Conservation (phyloP, 2,329 filamentous ascomycete species). For the Cladophialophora yegresii region DNA sequence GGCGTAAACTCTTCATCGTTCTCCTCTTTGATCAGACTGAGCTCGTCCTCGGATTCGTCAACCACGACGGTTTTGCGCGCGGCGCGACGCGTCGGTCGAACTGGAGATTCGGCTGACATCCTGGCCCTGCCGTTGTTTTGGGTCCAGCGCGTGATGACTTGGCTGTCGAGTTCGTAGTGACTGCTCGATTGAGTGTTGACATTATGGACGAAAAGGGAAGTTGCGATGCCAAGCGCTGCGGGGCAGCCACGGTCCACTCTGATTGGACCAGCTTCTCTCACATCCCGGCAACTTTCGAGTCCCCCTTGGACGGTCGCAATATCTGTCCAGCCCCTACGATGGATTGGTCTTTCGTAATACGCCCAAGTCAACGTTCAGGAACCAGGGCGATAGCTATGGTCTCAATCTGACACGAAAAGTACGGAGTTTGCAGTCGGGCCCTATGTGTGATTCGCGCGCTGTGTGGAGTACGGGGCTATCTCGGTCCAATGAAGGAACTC, state of each 20-base stretch:
- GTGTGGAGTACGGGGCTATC: too few species aligned
- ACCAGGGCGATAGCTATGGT: background rate
- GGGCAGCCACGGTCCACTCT: background rate
- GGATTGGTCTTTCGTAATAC: background rate
- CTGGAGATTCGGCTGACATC: conserved; percentile 40
- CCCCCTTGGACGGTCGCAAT: background rate
- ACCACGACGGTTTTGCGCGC: conserved; percentile 72
- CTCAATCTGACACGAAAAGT: too few species aligned
- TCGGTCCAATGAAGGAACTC: too few species aligned
- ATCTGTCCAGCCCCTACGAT: background rate
- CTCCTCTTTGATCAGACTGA: conserved; percentile 54
- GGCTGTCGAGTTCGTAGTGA: background rate
- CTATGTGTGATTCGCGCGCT: too few species aligned
- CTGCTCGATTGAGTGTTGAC: conserved; percentile 10
- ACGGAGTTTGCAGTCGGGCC: too few species aligned
- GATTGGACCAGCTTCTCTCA: background rate
- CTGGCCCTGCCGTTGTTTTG: background rate
- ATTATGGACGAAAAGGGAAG: conserved; percentile 15
- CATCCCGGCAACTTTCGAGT: background rate
- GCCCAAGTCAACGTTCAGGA: background rate
- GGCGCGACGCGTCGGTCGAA: conserved; percentile 62
- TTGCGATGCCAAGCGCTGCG: conserved; percentile 4
- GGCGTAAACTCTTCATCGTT: conserved; percentile 81
- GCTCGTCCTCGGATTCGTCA: conserved; percentile 75
- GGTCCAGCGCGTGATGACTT: background rate